Base-by-base conservation (phyloP, 2,329 filamentous ascomycete species). In the Pestalotiopsis fici region DNA sequence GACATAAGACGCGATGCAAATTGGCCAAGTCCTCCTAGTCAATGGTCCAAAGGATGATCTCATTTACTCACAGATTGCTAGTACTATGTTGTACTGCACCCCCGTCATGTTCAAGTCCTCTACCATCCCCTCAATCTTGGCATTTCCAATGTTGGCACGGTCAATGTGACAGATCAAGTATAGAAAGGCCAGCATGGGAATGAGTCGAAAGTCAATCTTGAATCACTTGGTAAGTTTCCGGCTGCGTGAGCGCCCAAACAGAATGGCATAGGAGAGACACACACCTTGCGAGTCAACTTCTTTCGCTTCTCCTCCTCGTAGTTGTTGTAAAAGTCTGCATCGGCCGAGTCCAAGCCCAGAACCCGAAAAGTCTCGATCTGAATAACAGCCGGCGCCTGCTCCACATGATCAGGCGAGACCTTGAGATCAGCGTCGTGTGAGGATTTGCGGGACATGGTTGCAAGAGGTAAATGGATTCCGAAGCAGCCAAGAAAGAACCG, bases 51-150 rank as follows among this genome's bases (percentile, higher is more conserved):
- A 15, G n/a, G 7, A 23, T 68, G 61, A 43, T 43, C n/a, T 73
- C 88, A 35, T 90, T 82, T 77, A 92, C 91, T 80, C 91, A 93
- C 71, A 93, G 80, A 69, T 66, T 2, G 72, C 86, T 77, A 65
- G 7, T 12, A 62, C 37, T 6, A 83, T 74, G 64, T 77, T 77
- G 76, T 90, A 92, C 75, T 90, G 83, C 11, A 59, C 43, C 3
- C 60, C 64, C 9, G 50, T 47, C 70, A 91, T 78, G 12, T 82
- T 62, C 12, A 91, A 78, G 66, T 90, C 88, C 55, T 82, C 47
- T 66, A 70, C 60, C 25, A 75, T 65, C 35, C 71, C 71, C 67
- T 73, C 74, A 66, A 86, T 84, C 75, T 85, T 86, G 11, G 85
- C 83, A 75, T 86, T 86, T 15, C 67, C 67, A 54, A 69, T 67